Evolutionary conservation across 208 protist species (phyloP).

Genomic region (Trypanosoma avium): DNA sequence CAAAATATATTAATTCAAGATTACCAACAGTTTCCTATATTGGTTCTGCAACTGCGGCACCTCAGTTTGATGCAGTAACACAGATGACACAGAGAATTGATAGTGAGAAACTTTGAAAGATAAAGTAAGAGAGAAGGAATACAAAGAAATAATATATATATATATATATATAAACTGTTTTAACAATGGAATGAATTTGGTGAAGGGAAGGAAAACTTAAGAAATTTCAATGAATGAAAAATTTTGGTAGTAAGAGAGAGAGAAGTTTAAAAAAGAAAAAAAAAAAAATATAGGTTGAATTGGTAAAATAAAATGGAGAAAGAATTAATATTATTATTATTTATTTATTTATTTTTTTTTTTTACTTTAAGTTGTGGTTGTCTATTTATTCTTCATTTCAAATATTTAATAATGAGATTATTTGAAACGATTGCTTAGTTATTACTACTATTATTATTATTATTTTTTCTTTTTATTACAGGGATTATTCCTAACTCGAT

Average conservation of each 20-base stretch:
- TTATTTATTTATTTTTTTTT: constrained; percentile 1
- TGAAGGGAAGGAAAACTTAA: too few relatives aligned
- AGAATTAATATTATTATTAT: neutral
- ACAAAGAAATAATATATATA: neutral
- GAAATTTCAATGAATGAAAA: too few relatives aligned
- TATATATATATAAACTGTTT: neutral
- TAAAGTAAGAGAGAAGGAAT: neutral
- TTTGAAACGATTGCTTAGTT: too few relatives aligned
- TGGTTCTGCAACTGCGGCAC: constrained; percentile 59
- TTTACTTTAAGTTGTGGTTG: too few relatives aligned
- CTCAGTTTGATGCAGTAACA: constrained; percentile 48
- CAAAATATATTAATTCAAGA: constrained; percentile 58
- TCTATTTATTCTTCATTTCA: too few relatives aligned
- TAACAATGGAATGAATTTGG: too few relatives aligned
- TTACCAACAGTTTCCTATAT: constrained; percentile 78
- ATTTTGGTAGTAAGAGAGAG: neutral
- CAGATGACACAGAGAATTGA: constrained; percentile 21
- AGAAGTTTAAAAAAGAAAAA: neutral
- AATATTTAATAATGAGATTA: too few relatives aligned
- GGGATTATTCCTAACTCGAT: too few relatives aligned
- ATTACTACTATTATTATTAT: too few relatives aligned
- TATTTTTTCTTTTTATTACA: too few relatives aligned
- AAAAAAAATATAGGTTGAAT: neutral
- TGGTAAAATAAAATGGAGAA: too few relatives aligned
- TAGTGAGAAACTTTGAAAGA: neutral